A percentile compares a stretch with the other conserved stretches of the same genome.
These are phyloP conservation scores for Ministeria vibrans DNA, from an alignment of 78 protist genomes.

Conservation along the genomic window DNA sequence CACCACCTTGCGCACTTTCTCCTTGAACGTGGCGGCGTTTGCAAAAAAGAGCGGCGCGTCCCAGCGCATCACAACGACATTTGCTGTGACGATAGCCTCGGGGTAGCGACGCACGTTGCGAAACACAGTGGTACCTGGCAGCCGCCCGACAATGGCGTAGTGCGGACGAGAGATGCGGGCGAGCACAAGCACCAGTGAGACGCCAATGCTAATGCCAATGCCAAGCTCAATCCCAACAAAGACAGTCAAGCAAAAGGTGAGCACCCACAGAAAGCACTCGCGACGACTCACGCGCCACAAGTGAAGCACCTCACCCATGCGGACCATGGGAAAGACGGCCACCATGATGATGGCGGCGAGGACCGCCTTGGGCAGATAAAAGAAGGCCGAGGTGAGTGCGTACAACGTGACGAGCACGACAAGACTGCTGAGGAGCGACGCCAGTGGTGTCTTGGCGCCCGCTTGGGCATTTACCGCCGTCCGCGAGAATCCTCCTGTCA, in stretches of 20 bases:
- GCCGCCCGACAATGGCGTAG: background rate
- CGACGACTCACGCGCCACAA: no score
- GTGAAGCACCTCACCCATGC: background rate
- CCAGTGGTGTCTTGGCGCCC: background rate
- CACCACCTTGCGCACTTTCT: no score
- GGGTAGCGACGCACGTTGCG: background rate
- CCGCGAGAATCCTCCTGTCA: constrained; percentile 60
- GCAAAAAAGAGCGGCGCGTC: constrained; percentile 22
- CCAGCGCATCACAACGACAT: background rate
- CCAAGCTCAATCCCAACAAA: constrained; percentile 50
- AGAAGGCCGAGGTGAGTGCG: background rate
- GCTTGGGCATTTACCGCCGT: background rate
- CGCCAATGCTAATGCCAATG: constrained; percentile 37
- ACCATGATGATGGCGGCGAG: background rate
- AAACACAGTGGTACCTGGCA: background rate
- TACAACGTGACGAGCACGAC: background rate
- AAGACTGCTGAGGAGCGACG: background rate
- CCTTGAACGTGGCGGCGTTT: constrained; percentile 2
- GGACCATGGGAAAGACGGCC: background rate
- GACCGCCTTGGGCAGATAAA: background rate
- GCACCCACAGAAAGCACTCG: constrained; percentile 23
- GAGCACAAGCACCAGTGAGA: constrained; percentile 47
- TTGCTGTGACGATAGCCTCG: background rate
- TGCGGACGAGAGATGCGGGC: background rate
- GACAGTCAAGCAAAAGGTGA: constrained; percentile 49